Conservation (phyloP, 331 rosid species). For the Telfairia occidentalis region DNA sequence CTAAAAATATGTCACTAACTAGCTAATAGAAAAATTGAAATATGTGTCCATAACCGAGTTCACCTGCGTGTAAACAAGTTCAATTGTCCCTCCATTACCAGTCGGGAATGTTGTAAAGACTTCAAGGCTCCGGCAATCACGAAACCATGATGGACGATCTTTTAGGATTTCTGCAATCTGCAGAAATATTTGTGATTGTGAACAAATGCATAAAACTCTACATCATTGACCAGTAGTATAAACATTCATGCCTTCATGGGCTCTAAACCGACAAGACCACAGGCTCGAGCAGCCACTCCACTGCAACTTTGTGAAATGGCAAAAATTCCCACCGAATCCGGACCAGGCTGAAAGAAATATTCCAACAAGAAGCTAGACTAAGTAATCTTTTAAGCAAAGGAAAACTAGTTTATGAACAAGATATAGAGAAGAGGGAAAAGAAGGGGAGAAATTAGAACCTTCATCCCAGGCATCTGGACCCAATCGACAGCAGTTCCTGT, state of each 20-base stretch:
- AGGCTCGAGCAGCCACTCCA: slow-evolving; percentile 99
- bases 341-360: slow-evolving; percentile 76
- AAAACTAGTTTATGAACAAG: not conserved
- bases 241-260: slow-evolving; percentile 52
- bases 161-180: slow-evolving; percentile 95
- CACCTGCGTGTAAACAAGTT: slow-evolving; percentile 87
- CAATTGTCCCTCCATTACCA: slow-evolving; percentile 87
- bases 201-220: slow-evolving; percentile 16
- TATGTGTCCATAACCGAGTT: not conserved
- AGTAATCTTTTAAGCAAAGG: not conserved
- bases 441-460: slow-evolving; percentile 37
- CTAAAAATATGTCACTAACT: not conserved
- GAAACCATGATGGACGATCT: slow-evolving; percentile 96
- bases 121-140: slow-evolving; percentile 95
- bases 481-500: slow-evolving; percentile 99
- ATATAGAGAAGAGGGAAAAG: not conserved
- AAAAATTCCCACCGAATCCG: slow-evolving; percentile 99
- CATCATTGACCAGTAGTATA: not conserved
- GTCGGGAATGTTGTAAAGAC: slow-evolving; percentile 84
- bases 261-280: slow-evolving; percentile 97
- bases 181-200: not conserved
- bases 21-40: not conserved
- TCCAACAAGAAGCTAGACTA: not conserved
- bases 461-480: slow-evolving; percentile 99
- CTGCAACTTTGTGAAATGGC: slow-evolving; percentile 89